Evolutionary conservation across 2,329 filamentous ascomycete species (phyloP).

Genomic region (Aspergillus fijiensis): DNA sequence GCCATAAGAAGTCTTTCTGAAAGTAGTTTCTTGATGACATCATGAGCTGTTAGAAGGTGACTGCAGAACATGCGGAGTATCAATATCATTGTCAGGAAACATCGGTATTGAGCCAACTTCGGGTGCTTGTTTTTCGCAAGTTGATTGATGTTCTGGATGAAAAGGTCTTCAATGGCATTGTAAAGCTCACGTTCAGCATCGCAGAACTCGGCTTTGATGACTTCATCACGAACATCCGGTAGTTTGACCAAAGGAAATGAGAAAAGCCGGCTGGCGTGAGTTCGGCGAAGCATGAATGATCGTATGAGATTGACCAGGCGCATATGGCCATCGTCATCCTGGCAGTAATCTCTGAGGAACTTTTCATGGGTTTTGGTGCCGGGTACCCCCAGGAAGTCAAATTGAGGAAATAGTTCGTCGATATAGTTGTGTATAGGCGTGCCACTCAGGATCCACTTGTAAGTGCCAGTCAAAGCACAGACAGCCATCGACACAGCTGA

Average conservation of each 20-base stretch:
- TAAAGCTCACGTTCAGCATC: conserved; percentile 55
- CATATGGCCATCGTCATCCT: conserved; percentile 14
- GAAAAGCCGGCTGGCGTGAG: conserved; percentile 56
- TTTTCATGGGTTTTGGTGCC: conserved; percentile 22
- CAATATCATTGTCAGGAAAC: conserved; percentile 50
- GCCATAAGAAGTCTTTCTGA: conserved; percentile 46
- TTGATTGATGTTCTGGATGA: conserved; percentile 31
- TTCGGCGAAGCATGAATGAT: conserved; percentile 55
- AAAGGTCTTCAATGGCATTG: conserved; percentile 49
- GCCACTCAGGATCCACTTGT: conserved; percentile 41
- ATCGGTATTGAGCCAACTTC: conserved; percentile 32
- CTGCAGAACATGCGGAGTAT: conserved; percentile 53
- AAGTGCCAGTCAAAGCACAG: conserved; percentile 34
- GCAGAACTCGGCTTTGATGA: conserved; percentile 51
- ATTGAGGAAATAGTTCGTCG: conserved; percentile 42
- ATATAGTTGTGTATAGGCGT: conserved; percentile 41
- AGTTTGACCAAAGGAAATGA: conserved; percentile 55
- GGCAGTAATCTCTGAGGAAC: conserved; percentile 29
- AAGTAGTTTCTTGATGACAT: conserved; percentile 47
- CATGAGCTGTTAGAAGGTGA: conserved; percentile 51
- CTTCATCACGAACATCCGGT: conserved; percentile 48
- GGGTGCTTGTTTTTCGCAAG: conserved; percentile 3
- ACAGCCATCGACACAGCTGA: conserved; percentile 38
- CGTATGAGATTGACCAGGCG: conserved; percentile 32
- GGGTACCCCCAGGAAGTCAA: conserved; percentile 38